Evolutionary conservation across 2,329 filamentous ascomycete genomes (phyloP), one percentile per base, ranked within the genome.

Genomic region (Pseudocercospora pini-densiflorae): DNA sequence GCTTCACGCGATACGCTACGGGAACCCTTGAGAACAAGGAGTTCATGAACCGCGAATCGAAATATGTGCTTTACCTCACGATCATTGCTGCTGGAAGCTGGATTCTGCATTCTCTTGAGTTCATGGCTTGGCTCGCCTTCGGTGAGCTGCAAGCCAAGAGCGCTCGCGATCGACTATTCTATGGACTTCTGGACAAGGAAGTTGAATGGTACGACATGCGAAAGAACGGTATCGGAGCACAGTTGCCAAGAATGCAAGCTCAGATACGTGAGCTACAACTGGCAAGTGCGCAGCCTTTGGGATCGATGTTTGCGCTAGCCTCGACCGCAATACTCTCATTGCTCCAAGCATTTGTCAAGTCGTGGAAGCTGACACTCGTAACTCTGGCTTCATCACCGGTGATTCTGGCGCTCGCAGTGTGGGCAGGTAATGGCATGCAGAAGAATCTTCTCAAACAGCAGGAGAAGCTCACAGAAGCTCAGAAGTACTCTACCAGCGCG

Each of bases 321-420:
- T 82, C 91, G n/a, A 88, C 90, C 2, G 85, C 88, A 0, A 33
- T 90, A 4, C 86, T 87, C 4, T 90, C 91, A 8, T 79, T 97
- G 1, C 82, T 81, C 0, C 82, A 97, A 1, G 92, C 93, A 0
- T 85, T 97, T 31, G 90, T 88, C 76, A 90, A 87, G 72, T 95
- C 92, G 0, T 97, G 92, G 92, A 90, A 90, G 68, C 83, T 98
- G 16, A 93, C 94, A 0, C 81, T 97, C 0, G 89, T 96, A 2
- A 89, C 94, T 10, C 81, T 97, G 2, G 86, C 90, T 0, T 90
- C 89, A 0, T 82, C 93, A 0, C 92, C 94, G 0, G 68, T 94
- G 0, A 88, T 92, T 5, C 82, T 87, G 1, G 64, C 87, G 0
- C 74, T 89, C 1, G 83, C 95, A 1, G 83, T 81, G 1, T 78